A percentile compares a stretch with the other conserved stretches of the same genome.
These are phyloP conservation scores for Metschnikowia dekortorum DNA, from an alignment of 805 yeast genomes.

Conservation along the genomic window DNA sequence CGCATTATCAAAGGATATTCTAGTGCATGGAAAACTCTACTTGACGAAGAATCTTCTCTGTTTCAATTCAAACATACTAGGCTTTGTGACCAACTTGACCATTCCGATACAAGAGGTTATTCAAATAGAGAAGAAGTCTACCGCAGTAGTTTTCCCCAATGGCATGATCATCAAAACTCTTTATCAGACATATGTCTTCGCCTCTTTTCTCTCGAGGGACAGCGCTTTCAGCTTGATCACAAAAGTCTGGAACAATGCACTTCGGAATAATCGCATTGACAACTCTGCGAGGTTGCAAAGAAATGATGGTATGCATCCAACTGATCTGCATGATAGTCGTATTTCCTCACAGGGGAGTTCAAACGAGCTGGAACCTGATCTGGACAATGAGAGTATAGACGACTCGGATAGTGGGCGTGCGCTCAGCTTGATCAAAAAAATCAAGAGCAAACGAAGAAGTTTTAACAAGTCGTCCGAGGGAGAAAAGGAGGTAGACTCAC, in stretches of 20 bases:
- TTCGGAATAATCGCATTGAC: constrained; percentile 18
- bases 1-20: constrained; percentile 61
- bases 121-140: constrained; percentile 58
- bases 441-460: constrained; percentile 6
- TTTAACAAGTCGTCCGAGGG: not conserved
- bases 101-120: constrained; percentile 60
- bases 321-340: not conserved
- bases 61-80: constrained; percentile 64
- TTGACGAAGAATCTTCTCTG: constrained; percentile 52
- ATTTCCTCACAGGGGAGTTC: constrained; percentile 3
- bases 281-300: constrained; percentile 5
- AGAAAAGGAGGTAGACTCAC: not conserved
- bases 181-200: constrained; percentile 60
- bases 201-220: constrained; percentile 62
- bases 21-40: constrained; percentile 64
- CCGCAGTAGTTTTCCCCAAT: constrained; percentile 67
- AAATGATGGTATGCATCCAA: not conserved
- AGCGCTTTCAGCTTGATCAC: constrained; percentile 46
- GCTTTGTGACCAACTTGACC: constrained; percentile 56
- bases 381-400: constrained; percentile 7
- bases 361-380: constrained; percentile 20
- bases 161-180: constrained; percentile 61
- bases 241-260: constrained; percentile 54
- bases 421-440: constrained; percentile 11
- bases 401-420: constrained; percentile 20